These are phyloP conservation scores for Onygenales sp. DNA, from an alignment of 2,329 filamentous ascomycete genomes.

Conservation along the genomic window DNA sequence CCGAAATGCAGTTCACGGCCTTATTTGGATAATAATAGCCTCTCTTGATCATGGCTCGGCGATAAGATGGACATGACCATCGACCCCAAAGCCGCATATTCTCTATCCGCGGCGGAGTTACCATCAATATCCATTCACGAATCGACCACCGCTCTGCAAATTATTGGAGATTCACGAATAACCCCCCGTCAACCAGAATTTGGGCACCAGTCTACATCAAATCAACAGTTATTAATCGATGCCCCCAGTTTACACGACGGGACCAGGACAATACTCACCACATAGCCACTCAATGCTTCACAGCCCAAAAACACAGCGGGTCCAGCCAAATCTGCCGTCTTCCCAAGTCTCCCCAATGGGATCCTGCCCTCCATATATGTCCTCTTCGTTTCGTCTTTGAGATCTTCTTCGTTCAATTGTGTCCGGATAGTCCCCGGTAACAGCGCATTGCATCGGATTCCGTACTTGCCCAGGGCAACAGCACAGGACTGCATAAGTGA, in stretches of 20 bases:
- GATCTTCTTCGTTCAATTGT: constrained; percentile 73
- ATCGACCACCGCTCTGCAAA: no score
- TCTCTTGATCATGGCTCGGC: no score
- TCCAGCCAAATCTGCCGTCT: constrained; percentile 65
- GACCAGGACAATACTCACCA: constrained; percentile 33
- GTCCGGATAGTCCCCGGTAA: constrained; percentile 76
- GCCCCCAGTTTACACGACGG: background rate
- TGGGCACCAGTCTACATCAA: constrained; percentile 58
- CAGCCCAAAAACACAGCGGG: constrained; percentile 79
- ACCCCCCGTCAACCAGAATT: constrained; percentile 74
- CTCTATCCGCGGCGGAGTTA: background rate
- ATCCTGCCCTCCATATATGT: constrained; percentile 73
- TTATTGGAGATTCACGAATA: constrained; percentile 82
- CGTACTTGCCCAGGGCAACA: constrained; percentile 64
- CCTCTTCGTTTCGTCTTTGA: constrained; percentile 63
- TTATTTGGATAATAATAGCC: no score
- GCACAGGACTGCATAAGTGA: constrained; percentile 77
- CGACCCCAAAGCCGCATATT: background rate
- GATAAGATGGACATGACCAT: background rate
- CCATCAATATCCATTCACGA: no score
- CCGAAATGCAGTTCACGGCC: no score
- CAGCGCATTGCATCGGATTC: constrained; percentile 73
- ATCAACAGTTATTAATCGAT: background rate
- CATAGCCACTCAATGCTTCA: constrained; percentile 67
- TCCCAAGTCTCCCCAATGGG: constrained; percentile 65